Conservation (phyloP, 495 filamentous ascomycete genomes). For the Hyaloscypha variabilis region DNA sequence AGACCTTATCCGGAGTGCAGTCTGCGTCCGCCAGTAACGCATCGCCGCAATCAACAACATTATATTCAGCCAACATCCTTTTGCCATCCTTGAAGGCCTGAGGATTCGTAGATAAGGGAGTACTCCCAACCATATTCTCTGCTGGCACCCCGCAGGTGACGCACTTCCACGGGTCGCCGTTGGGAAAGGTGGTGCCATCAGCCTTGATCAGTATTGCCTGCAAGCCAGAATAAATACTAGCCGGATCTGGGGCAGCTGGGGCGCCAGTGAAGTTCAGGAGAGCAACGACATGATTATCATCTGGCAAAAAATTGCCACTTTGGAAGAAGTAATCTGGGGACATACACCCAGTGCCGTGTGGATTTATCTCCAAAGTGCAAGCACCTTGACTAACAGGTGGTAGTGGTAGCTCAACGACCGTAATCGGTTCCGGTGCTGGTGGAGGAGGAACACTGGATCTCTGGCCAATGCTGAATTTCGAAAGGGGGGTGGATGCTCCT, state of each 20-base stretch:
- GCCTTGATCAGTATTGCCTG: conserved; percentile 32
- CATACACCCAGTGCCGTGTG: conserved; percentile 29
- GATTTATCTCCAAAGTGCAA: conserved; percentile 24
- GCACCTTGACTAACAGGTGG: conserved; percentile 22
- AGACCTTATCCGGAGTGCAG: conserved; percentile 23
- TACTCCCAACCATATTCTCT: conserved; percentile 19
- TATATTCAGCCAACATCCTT: conserved; percentile 24
- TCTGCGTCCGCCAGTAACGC: conserved; percentile 17
- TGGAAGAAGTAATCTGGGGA: conserved; percentile 15
- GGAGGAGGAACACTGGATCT: conserved; percentile 7
- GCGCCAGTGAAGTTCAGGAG: conserved; percentile 30
- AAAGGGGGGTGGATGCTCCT: conserved; percentile 4
- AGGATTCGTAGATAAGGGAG: conserved; percentile 26
- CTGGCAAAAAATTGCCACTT: conserved; percentile 33
- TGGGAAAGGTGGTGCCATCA: conserved; percentile 28
- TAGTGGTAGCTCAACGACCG: conserved; percentile 26
- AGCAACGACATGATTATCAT: conserved; percentile 32
- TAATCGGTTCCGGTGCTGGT: conserved; percentile 26
- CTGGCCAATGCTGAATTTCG: conserved; percentile 1
- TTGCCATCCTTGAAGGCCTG: conserved; percentile 34
- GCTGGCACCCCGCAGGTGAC: conserved; percentile 32
- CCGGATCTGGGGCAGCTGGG: conserved; percentile 20
- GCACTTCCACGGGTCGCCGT: conserved; percentile 34
- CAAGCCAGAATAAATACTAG: conserved; percentile 26
- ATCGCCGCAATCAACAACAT: conserved; percentile 32